Conservation (phyloP, 163 green algal species). For the Chlamydomonas reinhardtii region DNA sequence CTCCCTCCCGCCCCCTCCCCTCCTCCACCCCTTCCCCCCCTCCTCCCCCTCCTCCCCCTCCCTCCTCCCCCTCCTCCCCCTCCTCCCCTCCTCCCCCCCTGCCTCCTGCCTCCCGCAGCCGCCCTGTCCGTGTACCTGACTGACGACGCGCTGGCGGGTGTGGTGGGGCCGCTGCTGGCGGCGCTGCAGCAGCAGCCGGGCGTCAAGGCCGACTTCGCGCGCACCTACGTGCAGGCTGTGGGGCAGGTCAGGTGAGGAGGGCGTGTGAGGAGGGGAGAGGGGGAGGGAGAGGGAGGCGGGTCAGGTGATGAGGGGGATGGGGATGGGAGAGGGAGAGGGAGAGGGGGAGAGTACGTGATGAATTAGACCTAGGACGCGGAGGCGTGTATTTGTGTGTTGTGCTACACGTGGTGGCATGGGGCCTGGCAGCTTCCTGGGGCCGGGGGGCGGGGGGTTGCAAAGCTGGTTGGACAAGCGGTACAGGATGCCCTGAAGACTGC, state of each 20-base stretch:
- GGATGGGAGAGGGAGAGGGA: background rate
- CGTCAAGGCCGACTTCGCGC: conserved; percentile 71
- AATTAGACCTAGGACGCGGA: no score
- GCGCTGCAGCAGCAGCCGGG: conserved; percentile 64
- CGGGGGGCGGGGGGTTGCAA: no score
- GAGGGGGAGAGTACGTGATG: no score
- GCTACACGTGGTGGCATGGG: no score
- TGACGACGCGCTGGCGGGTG: conserved; percentile 57
- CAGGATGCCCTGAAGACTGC: no score
- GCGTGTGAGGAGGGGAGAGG: background rate
- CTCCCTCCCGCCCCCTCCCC: no score
- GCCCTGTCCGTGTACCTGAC: conserved; percentile 60
- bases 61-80: no score
- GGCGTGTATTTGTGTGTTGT: no score
- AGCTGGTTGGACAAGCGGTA: no score
- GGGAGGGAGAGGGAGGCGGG: background rate
- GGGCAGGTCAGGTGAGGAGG: conserved; percentile 65
- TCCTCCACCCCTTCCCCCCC: no score
- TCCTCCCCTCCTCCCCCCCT: background rate
- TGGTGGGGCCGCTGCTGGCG: conserved; percentile 59
- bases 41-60: no score
- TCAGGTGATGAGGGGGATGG: background rate
- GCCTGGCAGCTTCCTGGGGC: no score
- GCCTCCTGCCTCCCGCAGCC: conserved; percentile 39
- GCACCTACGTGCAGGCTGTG: conserved; percentile 82